Evolutionary conservation across 2,329 filamentous ascomycete species (phyloP).

Genomic region (Cladosporium sphaerospermum): DNA sequence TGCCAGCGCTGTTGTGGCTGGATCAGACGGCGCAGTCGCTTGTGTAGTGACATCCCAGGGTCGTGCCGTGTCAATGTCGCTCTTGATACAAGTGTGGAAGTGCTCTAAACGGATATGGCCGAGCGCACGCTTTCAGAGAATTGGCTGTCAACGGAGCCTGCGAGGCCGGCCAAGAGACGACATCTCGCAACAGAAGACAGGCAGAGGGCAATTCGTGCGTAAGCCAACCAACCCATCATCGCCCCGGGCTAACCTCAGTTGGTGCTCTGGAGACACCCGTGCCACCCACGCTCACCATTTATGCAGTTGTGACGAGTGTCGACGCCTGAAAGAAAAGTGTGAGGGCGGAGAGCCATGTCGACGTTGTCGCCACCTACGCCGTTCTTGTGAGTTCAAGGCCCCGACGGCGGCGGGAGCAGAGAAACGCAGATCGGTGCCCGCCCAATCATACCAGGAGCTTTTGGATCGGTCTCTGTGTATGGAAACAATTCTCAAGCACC

Average conservation of each 20-base stretch:
- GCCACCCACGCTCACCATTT: no score
- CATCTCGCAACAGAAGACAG: neutral
- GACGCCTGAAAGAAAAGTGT: conserved; percentile 18
- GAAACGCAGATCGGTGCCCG: neutral
- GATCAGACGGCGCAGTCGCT: no score
- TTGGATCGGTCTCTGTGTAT: conserved; percentile 11
- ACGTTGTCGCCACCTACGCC: conserved; percentile 5
- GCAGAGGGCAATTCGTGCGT: neutral
- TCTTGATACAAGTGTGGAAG: no score
- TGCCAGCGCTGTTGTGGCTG: no score
- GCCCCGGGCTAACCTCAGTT: neutral
- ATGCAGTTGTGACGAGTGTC: neutral
- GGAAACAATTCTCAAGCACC: conserved; percentile 15
- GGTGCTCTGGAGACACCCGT: neutral
- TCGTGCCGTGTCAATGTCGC: no score
- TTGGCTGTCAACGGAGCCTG: no score
- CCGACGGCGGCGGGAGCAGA: neutral
- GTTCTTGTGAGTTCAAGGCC: neutral
- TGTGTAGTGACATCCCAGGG: no score
- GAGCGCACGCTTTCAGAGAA: no score
- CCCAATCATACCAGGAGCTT: neutral
- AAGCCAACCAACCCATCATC: neutral
- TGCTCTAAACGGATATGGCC: no score
- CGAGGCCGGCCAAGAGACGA: conserved; percentile 2
- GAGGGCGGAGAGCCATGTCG: conserved; percentile 16